phyloP scores from a whole-genome alignment of 176 grass and related monocot genomes.

The Coix lacrymajobi region DNA sequence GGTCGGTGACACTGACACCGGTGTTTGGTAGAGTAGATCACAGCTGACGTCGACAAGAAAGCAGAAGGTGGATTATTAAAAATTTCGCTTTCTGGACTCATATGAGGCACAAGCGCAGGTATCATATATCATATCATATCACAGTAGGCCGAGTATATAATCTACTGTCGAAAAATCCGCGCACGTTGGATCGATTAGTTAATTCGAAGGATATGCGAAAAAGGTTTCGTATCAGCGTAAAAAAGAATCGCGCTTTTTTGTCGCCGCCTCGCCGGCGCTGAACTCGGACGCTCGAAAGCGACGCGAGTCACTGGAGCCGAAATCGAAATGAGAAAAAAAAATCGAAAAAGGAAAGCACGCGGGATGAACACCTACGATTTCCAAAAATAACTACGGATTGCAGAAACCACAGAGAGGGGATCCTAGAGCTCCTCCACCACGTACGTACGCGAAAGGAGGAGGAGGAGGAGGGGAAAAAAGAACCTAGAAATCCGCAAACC shows the following conservation, averaged over 20 bases:
- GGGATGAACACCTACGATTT: not conserved
- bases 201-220: not conserved
- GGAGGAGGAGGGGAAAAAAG: no score
- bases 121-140: not conserved
- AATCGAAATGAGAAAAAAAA: not conserved
- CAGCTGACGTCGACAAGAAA: constrained; percentile 6
- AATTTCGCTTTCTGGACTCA: not conserved
- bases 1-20: not conserved
- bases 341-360: not conserved
- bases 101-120: not conserved
- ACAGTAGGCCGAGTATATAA: not conserved
- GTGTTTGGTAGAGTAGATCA: not conserved
- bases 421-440: not conserved
- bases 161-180: not conserved
- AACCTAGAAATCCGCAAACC: not conserved
- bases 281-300: not conserved
- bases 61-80: not conserved
- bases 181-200: constrained; percentile 7
- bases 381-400: not conserved
- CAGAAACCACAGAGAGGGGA: not conserved
- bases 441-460: no score
- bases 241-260: not conserved
- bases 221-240: not conserved
- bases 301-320: not conserved
- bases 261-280: not conserved